Conservation (phyloP, 1,284 basidiomycete genomes). For the Rugiboletus extremiorientalis region DNA sequence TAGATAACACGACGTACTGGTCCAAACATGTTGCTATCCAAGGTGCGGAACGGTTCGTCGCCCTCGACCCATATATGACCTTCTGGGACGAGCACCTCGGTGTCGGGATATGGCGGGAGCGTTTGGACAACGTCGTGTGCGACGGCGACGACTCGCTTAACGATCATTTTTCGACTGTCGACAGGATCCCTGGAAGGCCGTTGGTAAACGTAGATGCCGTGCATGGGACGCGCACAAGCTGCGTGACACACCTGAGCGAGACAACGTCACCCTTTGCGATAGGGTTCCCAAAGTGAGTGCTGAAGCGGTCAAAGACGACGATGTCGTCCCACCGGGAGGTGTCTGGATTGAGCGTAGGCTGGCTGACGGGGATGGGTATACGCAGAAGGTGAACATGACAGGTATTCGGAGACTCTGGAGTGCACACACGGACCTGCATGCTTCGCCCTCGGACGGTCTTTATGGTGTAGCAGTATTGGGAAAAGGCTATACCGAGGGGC, state of each 20-base stretch:
- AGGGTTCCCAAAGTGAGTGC: constrained; percentile 37
- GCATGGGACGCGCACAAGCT: background rate
- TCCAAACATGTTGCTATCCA: constrained; percentile 74
- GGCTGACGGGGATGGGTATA: constrained; percentile 30
- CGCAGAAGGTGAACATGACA: background rate
- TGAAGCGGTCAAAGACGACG: constrained; percentile 59
- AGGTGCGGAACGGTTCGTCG: constrained; percentile 44
- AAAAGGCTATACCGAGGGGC: constrained; percentile 51
- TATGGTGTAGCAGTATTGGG: constrained; percentile 52
- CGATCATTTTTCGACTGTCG: constrained; percentile 50
- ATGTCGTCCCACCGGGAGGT: constrained; percentile 59
- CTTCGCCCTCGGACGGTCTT: constrained; percentile 62
- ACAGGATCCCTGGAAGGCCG: constrained; percentile 53
- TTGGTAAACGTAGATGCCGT: background rate
- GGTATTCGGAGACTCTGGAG: background rate
- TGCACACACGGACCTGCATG: constrained; percentile 63
- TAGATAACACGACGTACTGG: constrained; percentile 45
- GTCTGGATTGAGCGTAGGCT: constrained; percentile 80
- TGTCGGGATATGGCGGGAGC: constrained; percentile 66
- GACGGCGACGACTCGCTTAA: constrained; percentile 69
- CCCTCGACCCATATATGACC: constrained; percentile 79
- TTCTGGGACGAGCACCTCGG: constrained; percentile 52
- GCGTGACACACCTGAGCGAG: constrained; percentile 55
- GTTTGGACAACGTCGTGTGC: constrained; percentile 67
- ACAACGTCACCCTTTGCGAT: constrained; percentile 66